Percentiles rank a stretch among this genome's conserved stretches.
phyloP scores from a whole-genome alignment of 2,329 filamentous ascomycete genomes.

The Endoconidiophora laricicola region DNA sequence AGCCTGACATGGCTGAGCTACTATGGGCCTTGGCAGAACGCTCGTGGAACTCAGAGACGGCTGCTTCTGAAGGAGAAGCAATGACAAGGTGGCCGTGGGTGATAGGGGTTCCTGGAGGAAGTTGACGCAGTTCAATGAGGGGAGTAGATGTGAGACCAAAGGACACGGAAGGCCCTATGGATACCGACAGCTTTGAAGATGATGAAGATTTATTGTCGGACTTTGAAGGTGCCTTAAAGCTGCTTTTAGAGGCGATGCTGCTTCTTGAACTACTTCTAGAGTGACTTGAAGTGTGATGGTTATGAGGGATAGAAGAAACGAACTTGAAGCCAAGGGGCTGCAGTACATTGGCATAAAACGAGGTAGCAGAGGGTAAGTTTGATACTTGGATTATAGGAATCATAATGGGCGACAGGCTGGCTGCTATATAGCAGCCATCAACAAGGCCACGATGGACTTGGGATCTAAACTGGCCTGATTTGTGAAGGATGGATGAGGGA shows the following conservation, averaged over 20 bases:
- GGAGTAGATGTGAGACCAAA: slow-evolving; percentile 2
- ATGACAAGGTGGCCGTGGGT: slow-evolving; percentile 3
- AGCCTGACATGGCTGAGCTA: background rate
- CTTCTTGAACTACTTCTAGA: too few relatives aligned
- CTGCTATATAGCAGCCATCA: too few relatives aligned
- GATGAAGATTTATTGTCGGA: background rate
- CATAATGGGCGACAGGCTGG: slow-evolving; percentile 19
- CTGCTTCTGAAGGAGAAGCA: background rate
- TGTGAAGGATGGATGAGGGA: background rate
- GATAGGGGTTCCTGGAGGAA: background rate
- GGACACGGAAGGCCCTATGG: slow-evolving; percentile 1
- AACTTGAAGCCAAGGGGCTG: slow-evolving; percentile 65
- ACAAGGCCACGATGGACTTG: too few relatives aligned
- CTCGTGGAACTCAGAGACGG: slow-evolving; percentile 1
- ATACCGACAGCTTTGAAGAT: background rate
- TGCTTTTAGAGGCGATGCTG: background rate
- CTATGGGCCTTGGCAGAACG: background rate
- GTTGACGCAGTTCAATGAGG: slow-evolving; percentile 4
- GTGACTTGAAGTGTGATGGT: too few relatives aligned
- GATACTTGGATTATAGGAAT: slow-evolving; percentile 47
- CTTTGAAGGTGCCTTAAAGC: background rate
- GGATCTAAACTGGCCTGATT: background rate
- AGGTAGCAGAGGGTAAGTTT: slow-evolving; percentile 61
- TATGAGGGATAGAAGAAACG: slow-evolving; percentile 13
- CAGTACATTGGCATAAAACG: slow-evolving; percentile 66